Evolutionary conservation across 805 yeast genomes (phyloP).

Genomic region (Teunomyces pallodes): DNA sequence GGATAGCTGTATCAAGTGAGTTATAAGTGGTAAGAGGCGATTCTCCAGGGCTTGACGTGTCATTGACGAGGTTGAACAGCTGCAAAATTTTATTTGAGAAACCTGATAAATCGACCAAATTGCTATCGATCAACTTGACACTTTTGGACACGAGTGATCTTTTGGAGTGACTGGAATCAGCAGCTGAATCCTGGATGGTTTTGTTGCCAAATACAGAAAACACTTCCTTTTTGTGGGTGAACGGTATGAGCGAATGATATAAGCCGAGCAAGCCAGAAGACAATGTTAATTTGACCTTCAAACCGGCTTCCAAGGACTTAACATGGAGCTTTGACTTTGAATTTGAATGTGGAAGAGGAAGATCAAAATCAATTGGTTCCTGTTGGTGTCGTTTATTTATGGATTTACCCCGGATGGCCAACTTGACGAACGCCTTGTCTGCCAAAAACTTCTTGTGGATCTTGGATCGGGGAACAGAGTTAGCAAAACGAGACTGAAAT

Average conservation of each 20-base stretch:
- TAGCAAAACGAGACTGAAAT: not conserved
- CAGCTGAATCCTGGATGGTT: not conserved
- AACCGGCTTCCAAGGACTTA: conserved; percentile 50
- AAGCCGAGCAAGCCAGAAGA: conserved; percentile 44
- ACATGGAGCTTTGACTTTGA: conserved; percentile 32
- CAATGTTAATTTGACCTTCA: conserved; percentile 47
- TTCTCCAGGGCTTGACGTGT: conserved; percentile 8
- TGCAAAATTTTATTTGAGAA: conserved; percentile 38
- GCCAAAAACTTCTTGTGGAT: conserved; percentile 9
- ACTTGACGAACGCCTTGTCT: conserved; percentile 10
- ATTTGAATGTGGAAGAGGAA: conserved; percentile 1
- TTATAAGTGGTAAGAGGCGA: conserved; percentile 33
- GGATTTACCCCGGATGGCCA: conserved; percentile 35
- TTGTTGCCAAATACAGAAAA: conserved; percentile 9
- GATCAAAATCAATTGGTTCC: not conserved
- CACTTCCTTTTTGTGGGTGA: conserved; percentile 23
- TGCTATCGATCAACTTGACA: conserved; percentile 38
- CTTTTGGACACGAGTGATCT: conserved; percentile 18
- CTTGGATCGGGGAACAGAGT: conserved; percentile 11
- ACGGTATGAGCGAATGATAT: conserved; percentile 42
- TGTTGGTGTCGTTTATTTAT: conserved; percentile 12
- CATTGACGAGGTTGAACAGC: conserved; percentile 19
- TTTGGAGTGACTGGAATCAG: not conserved
- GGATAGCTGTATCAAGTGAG: conserved; percentile 47
- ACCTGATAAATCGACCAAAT: conserved; percentile 35